Conservation (phyloP, 129 eudicot genomes). For the Centella asiatica region DNA sequence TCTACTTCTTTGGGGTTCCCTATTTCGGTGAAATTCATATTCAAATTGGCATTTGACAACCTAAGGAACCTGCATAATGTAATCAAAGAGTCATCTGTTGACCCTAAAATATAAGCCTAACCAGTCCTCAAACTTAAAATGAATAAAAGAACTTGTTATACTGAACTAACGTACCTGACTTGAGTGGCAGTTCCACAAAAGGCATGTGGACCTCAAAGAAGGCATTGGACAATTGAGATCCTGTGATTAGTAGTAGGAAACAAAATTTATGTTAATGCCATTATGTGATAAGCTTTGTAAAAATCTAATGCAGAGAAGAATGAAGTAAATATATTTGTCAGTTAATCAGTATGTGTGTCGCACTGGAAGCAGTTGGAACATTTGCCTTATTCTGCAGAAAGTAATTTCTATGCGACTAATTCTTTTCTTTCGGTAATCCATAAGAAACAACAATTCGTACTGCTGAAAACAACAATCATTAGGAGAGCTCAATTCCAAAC, state of each 20-base stretch:
- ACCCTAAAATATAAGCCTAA: background rate
- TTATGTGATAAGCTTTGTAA: background rate
- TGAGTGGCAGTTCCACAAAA: background rate
- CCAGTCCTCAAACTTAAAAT: background rate
- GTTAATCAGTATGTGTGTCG: background rate
- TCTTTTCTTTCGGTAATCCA: background rate
- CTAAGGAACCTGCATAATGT: background rate
- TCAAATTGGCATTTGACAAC: too few species aligned
- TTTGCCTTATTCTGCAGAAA: background rate
- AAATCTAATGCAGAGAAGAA: background rate
- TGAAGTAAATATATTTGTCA: background rate
- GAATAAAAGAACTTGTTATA: background rate
- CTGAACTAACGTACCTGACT: slow-evolving; percentile 5
- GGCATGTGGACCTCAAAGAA: slow-evolving; percentile 5
- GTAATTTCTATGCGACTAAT: background rate
- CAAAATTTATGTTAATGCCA: background rate
- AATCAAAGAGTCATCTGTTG: background rate
- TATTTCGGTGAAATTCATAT: too few species aligned
- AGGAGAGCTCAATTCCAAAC: background rate
- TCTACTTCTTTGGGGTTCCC: too few species aligned
- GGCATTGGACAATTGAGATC: slow-evolving; percentile 1
- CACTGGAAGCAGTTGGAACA: background rate
- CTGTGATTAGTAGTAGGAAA: slow-evolving; percentile 3
- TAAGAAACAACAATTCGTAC: background rate
- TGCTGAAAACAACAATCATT: background rate